Conservation (phyloP, 2,329 filamentous ascomycete genomes). For the Berkeleyomyces rouxiae region DNA sequence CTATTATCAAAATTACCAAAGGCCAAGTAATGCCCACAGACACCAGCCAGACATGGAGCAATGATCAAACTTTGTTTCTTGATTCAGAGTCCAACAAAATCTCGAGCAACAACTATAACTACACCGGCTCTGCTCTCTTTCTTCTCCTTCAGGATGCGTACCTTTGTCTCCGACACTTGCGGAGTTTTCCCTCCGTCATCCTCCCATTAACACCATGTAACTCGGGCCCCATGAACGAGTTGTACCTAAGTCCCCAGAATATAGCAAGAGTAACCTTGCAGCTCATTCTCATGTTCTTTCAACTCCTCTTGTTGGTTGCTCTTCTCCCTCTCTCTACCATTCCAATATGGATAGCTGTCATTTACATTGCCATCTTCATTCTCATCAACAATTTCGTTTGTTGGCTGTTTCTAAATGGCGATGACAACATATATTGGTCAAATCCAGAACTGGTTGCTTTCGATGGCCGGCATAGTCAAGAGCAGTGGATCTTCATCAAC, state of each 20-base stretch:
- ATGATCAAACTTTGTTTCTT: slow-evolving; percentile 32
- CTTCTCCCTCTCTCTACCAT: slow-evolving; percentile 31
- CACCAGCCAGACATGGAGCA: background rate
- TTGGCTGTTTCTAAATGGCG: slow-evolving; percentile 34
- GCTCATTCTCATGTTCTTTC: slow-evolving; percentile 38
- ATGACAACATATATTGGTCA: slow-evolving; percentile 31
- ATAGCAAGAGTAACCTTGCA: slow-evolving; percentile 41
- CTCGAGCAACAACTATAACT: slow-evolving; percentile 42
- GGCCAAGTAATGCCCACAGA: background rate
- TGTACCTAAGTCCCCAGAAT: slow-evolving; percentile 42
- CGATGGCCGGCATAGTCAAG: slow-evolving; percentile 36
- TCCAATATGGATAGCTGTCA: slow-evolving; percentile 31
- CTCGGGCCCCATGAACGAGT: slow-evolving; percentile 43
- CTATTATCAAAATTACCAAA: too few species aligned
- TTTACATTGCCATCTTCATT: slow-evolving; percentile 28
- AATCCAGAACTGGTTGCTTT: slow-evolving; percentile 34
- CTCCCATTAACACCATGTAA: slow-evolving; percentile 36
- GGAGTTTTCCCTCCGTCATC: slow-evolving; percentile 44
- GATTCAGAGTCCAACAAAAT: slow-evolving; percentile 41
- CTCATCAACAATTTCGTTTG: slow-evolving; percentile 35
- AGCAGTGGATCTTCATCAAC: slow-evolving; percentile 70
- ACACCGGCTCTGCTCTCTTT: slow-evolving; percentile 38
- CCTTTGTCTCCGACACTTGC: slow-evolving; percentile 29
- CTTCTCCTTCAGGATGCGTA: slow-evolving; percentile 22
- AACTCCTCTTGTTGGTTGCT: slow-evolving; percentile 43